These are phyloP conservation scores for Thecamonas trahens DNA, from an alignment of 78 protist genomes.

Conservation along the genomic window DNA sequence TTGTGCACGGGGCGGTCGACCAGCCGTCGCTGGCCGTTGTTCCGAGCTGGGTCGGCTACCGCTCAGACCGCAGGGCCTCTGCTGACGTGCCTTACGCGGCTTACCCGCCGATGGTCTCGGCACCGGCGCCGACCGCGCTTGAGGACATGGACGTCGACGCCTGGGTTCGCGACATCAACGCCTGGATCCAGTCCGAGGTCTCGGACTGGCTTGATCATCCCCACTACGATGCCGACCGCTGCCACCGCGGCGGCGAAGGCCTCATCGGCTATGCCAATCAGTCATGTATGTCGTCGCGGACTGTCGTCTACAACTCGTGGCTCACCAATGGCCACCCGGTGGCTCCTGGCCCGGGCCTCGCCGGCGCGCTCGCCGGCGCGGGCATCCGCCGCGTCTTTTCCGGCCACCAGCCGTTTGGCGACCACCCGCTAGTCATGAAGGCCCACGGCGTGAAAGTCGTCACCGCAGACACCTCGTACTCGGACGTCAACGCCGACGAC, in stretches of 20 bases:
- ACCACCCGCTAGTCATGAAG: constrained; percentile 1
- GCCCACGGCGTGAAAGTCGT: neutral
- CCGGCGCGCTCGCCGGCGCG: neutral
- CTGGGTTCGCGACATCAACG: neutral
- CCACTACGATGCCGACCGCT: neutral
- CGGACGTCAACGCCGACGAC: neutral
- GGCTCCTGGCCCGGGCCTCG: neutral
- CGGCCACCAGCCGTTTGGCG: constrained; percentile 34
- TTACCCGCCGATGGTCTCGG: too few species aligned
- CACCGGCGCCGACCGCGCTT: too few species aligned
- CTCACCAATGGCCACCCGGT: neutral
- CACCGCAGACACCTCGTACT: constrained; percentile 14
- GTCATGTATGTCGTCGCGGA: too few species aligned
- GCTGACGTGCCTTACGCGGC: too few species aligned
- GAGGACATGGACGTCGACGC: too few species aligned
- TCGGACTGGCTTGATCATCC: neutral
- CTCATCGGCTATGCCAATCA: too few species aligned
- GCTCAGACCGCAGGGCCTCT: too few species aligned
- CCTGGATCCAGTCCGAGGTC: neutral
- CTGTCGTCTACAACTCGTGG: neutral
- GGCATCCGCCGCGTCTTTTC: neutral
- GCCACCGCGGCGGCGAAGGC: neutral
- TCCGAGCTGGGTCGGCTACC: too few species aligned
- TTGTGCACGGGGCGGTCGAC: constrained; percentile 22
- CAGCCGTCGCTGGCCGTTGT: too few species aligned